Evolutionary conservation across 192 early-diverging fungal species (phyloP).

Genomic region (Gryganskiella cystojenkinii): DNA sequence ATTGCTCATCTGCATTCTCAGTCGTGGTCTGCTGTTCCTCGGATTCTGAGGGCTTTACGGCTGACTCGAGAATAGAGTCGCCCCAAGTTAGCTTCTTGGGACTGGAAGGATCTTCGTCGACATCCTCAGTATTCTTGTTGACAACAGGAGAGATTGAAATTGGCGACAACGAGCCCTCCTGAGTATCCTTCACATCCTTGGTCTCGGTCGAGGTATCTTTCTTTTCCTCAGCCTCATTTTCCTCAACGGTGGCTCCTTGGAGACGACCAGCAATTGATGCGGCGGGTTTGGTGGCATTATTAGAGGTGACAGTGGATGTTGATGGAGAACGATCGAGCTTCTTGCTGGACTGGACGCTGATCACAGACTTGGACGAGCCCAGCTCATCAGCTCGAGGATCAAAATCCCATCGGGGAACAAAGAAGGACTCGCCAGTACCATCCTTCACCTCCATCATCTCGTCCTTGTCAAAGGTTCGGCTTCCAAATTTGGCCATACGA

Average conservation of each 20-base stretch:
- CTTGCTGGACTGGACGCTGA: constrained; percentile 40
- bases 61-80: neutral
- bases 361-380: constrained; percentile 42
- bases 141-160: neutral
- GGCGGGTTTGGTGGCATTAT: constrained; percentile 7
- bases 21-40: neutral
- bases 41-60: neutral
- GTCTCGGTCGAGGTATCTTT: too few relatives aligned
- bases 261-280: constrained; percentile 36
- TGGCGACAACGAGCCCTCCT: too few relatives aligned
- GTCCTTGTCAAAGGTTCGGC: constrained; percentile 51
- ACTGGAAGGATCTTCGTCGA: neutral
- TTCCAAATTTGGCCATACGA: constrained; percentile 36
- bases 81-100: constrained; percentile 20
- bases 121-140: neutral
- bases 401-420: constrained; percentile 49
- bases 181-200: too few relatives aligned
- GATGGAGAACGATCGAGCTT: constrained; percentile 41
- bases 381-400: constrained; percentile 47
- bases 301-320: constrained; percentile 16
- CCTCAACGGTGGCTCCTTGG: constrained; percentile 13
- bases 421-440: constrained; percentile 48
- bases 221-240: constrained; percentile 9
- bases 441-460: constrained; percentile 54
- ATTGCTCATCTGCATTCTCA: neutral